Conservation (phyloP, 1,139 yeast species). For the Yamadazyma songkhlaensis region DNA sequence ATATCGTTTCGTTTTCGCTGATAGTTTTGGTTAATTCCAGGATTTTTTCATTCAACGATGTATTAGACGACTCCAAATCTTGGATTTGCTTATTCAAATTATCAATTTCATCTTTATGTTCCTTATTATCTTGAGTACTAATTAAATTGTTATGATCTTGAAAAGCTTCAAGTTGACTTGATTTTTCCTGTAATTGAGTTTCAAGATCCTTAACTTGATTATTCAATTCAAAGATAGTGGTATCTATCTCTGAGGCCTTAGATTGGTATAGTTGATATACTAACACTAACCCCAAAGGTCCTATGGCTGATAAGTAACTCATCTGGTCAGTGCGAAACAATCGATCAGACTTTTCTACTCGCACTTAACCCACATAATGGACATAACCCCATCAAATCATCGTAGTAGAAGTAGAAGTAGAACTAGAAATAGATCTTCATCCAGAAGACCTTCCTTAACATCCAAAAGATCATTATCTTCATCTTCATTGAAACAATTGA, state of each 20-base stretch:
- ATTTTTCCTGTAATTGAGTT: conserved; percentile 8
- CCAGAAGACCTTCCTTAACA: conserved; percentile 35
- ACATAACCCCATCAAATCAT: conserved; percentile 21
- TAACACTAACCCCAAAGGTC: conserved; percentile 24
- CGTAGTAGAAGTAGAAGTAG: conserved; percentile 18
- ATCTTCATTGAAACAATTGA: conserved; percentile 23
- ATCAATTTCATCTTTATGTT: not conserved
- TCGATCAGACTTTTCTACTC: too few relatives aligned
- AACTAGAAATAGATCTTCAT: conserved; percentile 35
- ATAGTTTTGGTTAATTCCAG: conserved; percentile 2
- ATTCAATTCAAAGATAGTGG: conserved; percentile 9
- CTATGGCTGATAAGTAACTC: conserved; percentile 19
- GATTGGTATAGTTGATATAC: conserved; percentile 25
- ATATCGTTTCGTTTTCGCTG: not conserved
- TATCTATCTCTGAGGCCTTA: conserved; percentile 21
- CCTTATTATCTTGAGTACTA: conserved; percentile 2
- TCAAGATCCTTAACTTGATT: conserved; percentile 10
- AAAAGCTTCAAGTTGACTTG: conserved; percentile 5
- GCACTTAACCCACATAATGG: conserved; percentile 17
- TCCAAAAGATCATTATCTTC: conserved; percentile 31
- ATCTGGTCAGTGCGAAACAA: not conserved
- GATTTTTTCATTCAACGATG: not conserved
- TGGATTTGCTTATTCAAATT: conserved; percentile 6
- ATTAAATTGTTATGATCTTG: conserved; percentile 3
- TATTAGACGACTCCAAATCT: conserved; percentile 6